Base-by-base conservation (phyloP, 805 yeast species). In the Schwanniomyces sp. region DNA sequence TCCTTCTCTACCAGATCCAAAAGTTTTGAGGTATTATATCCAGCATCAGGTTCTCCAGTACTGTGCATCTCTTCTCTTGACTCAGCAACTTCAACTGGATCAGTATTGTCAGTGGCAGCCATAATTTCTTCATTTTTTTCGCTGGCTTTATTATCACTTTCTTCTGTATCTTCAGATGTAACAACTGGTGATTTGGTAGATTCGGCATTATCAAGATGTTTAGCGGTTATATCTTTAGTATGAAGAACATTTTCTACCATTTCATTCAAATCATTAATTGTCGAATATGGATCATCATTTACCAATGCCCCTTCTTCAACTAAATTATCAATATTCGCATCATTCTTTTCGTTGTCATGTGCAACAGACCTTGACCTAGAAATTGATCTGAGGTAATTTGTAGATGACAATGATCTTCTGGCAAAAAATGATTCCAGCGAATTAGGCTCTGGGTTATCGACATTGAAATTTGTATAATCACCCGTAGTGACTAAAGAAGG, bases 361-460 rank as follows among this genome's bases (percentile, higher is more conserved):
- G 70, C 72, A 62, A 86, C 74, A 7, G 86, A 80, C 57, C 87
- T 71, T 1, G 87, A 82, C 62, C 87, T 72, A 1, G 88, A 83
- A 40, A 83, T 81, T 0, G 86, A 79, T 54, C 91, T 76, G 52
- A 86, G 69, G 58, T 84, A 86, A 50, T 80, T 71, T 36, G 78
- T 63, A 0, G 83, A 77, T 14, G 82, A 69, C 36, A 55, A 61
- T 0, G 75, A 57, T 58, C 76, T 56, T 55, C 72, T 53, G 54
- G 67, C 64, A 46, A 57, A 64, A 12, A 43, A 27, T 11, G 52
- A 46, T n/a, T 46, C 34, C 36, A 16, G 36, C 21, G 18, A 17
- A 5, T 28, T 46, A 5, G 55, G 56, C 38, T 52, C 56, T 11
- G 69, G 70, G 12, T 52, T 52, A 50, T 73, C 78, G 2, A 67